phyloP scores from a whole-genome alignment of 208 protist species.

The Trypanosoma rangeli region DNA sequence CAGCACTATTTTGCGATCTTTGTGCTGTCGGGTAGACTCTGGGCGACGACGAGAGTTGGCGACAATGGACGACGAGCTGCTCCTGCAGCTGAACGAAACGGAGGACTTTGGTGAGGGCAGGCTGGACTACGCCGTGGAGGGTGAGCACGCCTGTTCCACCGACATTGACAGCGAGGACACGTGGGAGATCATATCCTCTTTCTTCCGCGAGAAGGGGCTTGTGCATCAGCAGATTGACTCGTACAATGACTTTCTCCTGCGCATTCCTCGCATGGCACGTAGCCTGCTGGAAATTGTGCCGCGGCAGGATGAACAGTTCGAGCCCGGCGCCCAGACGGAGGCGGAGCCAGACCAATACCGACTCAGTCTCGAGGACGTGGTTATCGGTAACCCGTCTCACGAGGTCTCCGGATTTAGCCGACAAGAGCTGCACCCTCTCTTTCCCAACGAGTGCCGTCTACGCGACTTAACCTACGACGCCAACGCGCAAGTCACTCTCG shows the following conservation, averaged over 20 bases:
- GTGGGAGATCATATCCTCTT: slow-evolving; percentile 97
- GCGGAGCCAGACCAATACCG: slow-evolving; percentile 65
- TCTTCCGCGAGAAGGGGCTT: slow-evolving; percentile 97
- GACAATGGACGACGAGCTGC: slow-evolving; percentile 80
- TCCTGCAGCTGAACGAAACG: slow-evolving; percentile 72
- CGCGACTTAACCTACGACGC: slow-evolving; percentile 97
- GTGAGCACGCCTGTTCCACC: slow-evolving; percentile 25
- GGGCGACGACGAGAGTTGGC: too few species aligned
- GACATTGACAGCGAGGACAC: slow-evolving; percentile 93
- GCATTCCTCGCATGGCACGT: slow-evolving; percentile 80
- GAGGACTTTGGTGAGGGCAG: slow-evolving; percentile 40
- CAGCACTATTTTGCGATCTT: too few species aligned
- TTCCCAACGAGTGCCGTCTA: slow-evolving; percentile 95
- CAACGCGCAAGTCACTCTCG: slow-evolving; percentile 32
- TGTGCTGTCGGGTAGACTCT: too few species aligned
- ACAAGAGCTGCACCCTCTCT: slow-evolving; percentile 72
- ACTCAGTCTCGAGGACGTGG: slow-evolving; percentile 77
- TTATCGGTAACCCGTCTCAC: slow-evolving; percentile 81
- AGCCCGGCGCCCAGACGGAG: slow-evolving; percentile 49
- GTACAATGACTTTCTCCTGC: slow-evolving; percentile 97
- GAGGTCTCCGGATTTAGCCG: slow-evolving; percentile 46
- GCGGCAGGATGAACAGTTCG: slow-evolving; percentile 81
- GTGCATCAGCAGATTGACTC: slow-evolving; percentile 99
- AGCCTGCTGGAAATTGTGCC: slow-evolving; percentile 66
- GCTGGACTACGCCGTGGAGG: slow-evolving; percentile 3